Conservation (phyloP, 2,329 filamentous ascomycete genomes). For the Corniculantispora saksenae region DNA sequence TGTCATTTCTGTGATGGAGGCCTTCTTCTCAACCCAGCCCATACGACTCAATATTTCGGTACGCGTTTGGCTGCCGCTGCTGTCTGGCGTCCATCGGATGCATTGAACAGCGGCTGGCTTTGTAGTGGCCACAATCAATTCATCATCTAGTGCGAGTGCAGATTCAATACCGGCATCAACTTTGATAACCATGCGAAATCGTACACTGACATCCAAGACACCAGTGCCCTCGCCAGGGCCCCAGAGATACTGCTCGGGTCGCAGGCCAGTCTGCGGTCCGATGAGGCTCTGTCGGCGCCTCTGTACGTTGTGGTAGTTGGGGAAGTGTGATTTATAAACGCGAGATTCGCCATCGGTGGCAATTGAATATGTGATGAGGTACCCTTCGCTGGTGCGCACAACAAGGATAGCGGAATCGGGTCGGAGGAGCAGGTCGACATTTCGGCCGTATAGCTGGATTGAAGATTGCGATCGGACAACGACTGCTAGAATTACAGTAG, state of each 20-base stretch:
- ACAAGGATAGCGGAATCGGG: constrained; percentile 92
- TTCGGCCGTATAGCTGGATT: constrained; percentile 79
- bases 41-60: constrained; percentile 89
- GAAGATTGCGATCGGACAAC: constrained; percentile 81
- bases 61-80: constrained; percentile 77
- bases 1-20: constrained; percentile 78
- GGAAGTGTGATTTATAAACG: constrained; percentile 83
- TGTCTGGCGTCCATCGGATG: constrained; percentile 90
- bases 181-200: constrained; percentile 97
- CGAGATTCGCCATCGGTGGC: constrained; percentile 79
- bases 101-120: constrained; percentile 96
- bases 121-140: constrained; percentile 85
- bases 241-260: constrained; percentile 65
- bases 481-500: constrained; percentile 82
- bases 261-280: constrained; percentile 54
- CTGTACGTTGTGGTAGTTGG: constrained; percentile 65
- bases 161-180: constrained; percentile 92
- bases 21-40: constrained; percentile 79
- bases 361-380: constrained; percentile 91
- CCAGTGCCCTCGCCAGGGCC: constrained; percentile 81
- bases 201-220: constrained; percentile 82
- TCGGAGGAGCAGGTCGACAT: constrained; percentile 79
- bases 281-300: constrained; percentile 62
- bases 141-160: constrained; percentile 86
- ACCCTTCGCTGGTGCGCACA: constrained; percentile 81